These are phyloP conservation scores for Leishmania martiniquensis DNA, from an alignment of 208 protist species.

Conservation along the genomic window DNA sequence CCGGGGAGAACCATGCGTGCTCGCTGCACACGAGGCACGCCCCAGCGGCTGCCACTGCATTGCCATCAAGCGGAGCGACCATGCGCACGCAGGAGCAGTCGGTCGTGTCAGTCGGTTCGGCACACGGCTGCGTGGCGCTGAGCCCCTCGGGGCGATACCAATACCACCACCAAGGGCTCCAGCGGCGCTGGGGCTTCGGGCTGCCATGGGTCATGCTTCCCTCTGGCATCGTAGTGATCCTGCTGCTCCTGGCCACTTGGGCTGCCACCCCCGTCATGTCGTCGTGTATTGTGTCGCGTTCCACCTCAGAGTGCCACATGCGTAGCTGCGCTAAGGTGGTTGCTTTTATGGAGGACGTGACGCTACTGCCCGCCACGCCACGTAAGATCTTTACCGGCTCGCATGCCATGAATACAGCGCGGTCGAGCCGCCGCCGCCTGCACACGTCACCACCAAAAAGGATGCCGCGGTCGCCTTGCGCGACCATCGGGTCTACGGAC, in stretches of 20 bases:
- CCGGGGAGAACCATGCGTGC: neutral
- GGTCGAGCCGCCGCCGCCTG: neutral
- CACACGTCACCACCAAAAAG: constrained; percentile 1
- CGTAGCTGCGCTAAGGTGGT: constrained; percentile 16
- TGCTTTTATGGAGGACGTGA: constrained; percentile 24
- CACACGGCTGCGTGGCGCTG: neutral
- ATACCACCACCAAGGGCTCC: neutral
- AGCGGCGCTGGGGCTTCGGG: constrained; percentile 3
- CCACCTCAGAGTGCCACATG: constrained; percentile 19
- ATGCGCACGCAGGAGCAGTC: neutral
- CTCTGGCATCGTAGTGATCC: constrained; percentile 10
- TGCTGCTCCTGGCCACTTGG: constrained; percentile 16
- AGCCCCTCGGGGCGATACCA: neutral
- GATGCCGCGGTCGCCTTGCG: constrained; percentile 14
- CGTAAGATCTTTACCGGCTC: constrained; percentile 7
- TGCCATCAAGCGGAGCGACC: neutral
- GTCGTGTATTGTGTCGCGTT: constrained; percentile 12
- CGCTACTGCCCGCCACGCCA: constrained; percentile 12
- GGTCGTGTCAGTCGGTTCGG: neutral
- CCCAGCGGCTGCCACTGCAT: neutral
- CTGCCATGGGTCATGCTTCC: constrained; percentile 12
- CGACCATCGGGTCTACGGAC: constrained; percentile 15
- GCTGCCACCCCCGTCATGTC: constrained; percentile 15
- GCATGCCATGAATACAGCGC: neutral
- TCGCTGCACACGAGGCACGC: neutral